phyloP scores from a whole-genome alignment of 441 rosid species.

The Raphanus hybrid region DNA sequence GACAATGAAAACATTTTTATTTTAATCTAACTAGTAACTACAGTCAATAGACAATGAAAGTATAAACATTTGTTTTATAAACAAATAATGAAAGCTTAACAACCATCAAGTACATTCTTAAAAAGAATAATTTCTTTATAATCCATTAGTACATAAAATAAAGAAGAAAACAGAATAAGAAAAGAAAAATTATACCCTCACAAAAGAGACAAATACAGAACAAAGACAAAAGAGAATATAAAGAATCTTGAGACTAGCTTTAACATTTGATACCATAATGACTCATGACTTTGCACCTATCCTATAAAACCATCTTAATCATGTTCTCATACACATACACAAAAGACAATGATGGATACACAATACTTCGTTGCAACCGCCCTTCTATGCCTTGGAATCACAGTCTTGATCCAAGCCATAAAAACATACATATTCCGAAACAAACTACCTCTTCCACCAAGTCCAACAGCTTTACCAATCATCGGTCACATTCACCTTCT shows the following conservation, averaged over 20 bases:
- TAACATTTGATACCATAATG: conserved; percentile 27
- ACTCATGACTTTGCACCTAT: background rate
- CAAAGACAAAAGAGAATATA: conserved; percentile 19
- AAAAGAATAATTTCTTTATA: background rate
- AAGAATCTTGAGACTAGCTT: conserved; percentile 27
- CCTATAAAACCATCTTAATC: conserved; percentile 19
- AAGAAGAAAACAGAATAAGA: background rate
- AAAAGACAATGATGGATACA: conserved; percentile 27
- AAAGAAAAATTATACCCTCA: conserved; percentile 19
- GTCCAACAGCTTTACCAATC: conserved; percentile 51
- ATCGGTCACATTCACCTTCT: conserved; percentile 58
- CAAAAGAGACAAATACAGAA: conserved; percentile 33
- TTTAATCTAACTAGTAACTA: too few species aligned
- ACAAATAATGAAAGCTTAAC: conserved; percentile 29
- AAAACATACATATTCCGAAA: conserved; percentile 21
- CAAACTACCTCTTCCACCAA: conserved; percentile 47
- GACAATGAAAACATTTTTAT: too few species aligned
- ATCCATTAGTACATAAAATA: background rate
- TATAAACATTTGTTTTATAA: too few species aligned
- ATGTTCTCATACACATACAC: conserved; percentile 12
- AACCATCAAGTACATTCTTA: conserved; percentile 8
- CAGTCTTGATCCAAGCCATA: conserved; percentile 11
- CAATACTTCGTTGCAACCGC: conserved; percentile 21
- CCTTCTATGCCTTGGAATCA: conserved; percentile 35
- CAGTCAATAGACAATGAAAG: too few species aligned